Conservation (phyloP, 2,329 filamentous ascomycete genomes). For the Cladosporium sphaerospermum region DNA sequence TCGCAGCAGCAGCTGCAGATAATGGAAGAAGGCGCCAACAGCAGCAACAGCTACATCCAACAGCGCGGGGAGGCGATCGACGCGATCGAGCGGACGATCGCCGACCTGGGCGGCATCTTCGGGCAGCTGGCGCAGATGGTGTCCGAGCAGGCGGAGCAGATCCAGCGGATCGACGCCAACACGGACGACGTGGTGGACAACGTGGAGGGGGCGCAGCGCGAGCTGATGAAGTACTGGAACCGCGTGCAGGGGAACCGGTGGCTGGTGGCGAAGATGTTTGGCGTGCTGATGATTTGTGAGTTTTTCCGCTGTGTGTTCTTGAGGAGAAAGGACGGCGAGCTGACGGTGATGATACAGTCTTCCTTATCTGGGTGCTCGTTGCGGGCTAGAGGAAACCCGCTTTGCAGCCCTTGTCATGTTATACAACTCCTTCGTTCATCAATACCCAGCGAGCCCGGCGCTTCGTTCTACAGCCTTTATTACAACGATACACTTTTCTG, state of each 20-base stretch:
- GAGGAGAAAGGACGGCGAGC: background rate
- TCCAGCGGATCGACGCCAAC: conserved; percentile 93
- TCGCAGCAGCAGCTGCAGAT: conserved; percentile 77
- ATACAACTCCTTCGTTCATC: background rate
- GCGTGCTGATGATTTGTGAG: conserved; percentile 79
- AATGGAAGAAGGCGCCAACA: conserved; percentile 88
- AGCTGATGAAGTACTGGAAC: conserved; percentile 95
- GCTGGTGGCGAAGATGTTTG: conserved; percentile 79
- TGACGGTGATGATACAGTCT: conserved; percentile 10
- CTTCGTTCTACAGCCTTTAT: too few species aligned
- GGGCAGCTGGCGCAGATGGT: conserved; percentile 95
- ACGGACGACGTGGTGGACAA: conserved; percentile 98
- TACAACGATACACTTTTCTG: too few species aligned
- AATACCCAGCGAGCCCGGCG: too few species aligned
- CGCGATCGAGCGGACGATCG: conserved; percentile 91
- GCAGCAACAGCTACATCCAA: conserved; percentile 82
- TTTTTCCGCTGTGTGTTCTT: background rate
- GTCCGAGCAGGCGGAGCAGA: conserved; percentile 94
- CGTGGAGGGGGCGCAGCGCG: conserved; percentile 90
- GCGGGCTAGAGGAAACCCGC: conserved; percentile 10
- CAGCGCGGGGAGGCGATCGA: conserved; percentile 94
- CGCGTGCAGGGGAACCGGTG: conserved; percentile 91
- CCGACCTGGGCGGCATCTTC: conserved; percentile 86
- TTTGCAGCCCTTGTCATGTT: too few species aligned
- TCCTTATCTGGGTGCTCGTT: conserved; percentile 19